Base-by-base conservation (phyloP, 1,139 yeast genomes). In the Diutina catenulata region DNA sequence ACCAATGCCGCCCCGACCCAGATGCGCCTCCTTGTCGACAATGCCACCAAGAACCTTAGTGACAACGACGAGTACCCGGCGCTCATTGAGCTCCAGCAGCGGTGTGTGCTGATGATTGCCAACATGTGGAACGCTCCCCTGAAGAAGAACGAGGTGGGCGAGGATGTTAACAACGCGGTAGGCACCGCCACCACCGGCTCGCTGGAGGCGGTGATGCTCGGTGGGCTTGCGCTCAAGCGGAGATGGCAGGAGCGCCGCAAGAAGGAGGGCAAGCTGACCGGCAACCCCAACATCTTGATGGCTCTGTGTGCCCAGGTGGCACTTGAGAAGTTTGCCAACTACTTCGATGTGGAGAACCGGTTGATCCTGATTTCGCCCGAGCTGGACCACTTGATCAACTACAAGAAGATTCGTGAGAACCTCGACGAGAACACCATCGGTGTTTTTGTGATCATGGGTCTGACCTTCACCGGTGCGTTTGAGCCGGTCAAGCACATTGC, bases 231-330 rank as follows among this genome's bases (percentile, higher is more conserved):
- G 5, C 69, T 87, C 81, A 87, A 87, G 67, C 81, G 86, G 51
- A 69, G 71, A 45, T 87, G 96, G 96, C 93, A 82, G 55, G 74
- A 66, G 32, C 70, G 64, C 47, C 74, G 78, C 50, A 67, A 60
- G 51, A 76, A 65, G 4, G 64, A 64, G 22, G 88, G 88, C 7
- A 73, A 74, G 47, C 68, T 80, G 31, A 61, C 58, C 38, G 72
- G 62, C 32, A 73, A 72, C 43, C 96, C 96, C 42, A 87, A 87
- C 58, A 83, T 87, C 50, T 62, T 87, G 45, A 86, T 87, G 95
- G 94, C 95, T n/a, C 68, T 91, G 28, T 84, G 91, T 58, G 94
- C 93, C 38, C 96, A 87, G 59, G 96, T 87, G 37, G 95, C 95
- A 0, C 67, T 87, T 51, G 96, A 87, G 60, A 87, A 87, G 61